Evolutionary conservation across 805 yeast species (phyloP), one percentile per base, ranked within the genome.

Genomic region (Wilhelminamyces savonicus): DNA sequence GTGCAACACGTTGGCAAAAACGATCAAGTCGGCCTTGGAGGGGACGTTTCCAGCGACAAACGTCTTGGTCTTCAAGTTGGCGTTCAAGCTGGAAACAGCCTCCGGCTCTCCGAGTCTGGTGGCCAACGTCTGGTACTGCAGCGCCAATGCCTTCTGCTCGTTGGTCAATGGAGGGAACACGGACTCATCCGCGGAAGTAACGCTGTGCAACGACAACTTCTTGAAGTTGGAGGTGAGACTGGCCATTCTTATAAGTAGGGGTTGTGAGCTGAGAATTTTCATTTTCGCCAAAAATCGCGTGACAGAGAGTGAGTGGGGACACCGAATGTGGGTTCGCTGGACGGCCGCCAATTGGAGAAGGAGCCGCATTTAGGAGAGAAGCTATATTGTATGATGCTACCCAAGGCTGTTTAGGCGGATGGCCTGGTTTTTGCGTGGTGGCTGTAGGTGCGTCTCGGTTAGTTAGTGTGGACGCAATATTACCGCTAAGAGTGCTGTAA

Each of bases 101-200:
- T 52, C 59, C 18, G 81, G 78, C 40, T 61, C 69, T 34, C 46
- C 52, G 30, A 83, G 59, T 44, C 80, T 68, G 34, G 64, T 56
- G n/a, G 88, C 68, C 30, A 87, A 66, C 4, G 94, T 78, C 35
- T 68, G 67, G 80, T 90, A 83, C 60, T 88, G 95, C 20, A 87
- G 71, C 40, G 73, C 68, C 42, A 79, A 66, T 14, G 95, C 95
- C 48, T 69, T 66, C 61, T 80, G 82, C 32, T 69, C 74, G 23
- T 45, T 42, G 24, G 56, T 34, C 39, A 59, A 51, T 29, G 41
- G 47, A 10, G 63, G 59, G 33, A 59, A 57, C 13, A 29, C 24
- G 23, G 38, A 25, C 13, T 40, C 48, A 24, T 27, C 36, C 13
- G 38, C 48, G 16, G 32, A 34, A 13, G 6, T 16, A 11, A 13